Base-by-base conservation (phyloP, 805 yeast genomes). In the Vanderwaltozyma verrucispora region DNA sequence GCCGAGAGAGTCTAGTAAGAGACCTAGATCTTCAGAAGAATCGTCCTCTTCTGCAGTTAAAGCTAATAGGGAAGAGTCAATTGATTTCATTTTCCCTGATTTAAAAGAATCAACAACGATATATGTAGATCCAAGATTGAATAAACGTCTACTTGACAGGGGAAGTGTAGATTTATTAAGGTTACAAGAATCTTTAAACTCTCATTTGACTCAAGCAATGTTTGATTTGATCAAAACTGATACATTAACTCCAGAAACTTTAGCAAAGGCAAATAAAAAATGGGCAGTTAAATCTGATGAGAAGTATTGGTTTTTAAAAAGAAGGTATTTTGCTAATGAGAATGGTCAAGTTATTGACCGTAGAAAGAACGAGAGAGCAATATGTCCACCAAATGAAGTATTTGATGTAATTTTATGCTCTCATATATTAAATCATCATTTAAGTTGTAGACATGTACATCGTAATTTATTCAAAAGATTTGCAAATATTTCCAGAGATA, bases 371-470 rank as follows among this genome's bases (percentile, higher is more conserved):
- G 46, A 50, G 23, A 49, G 44, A 19, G 39, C 53, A 16, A 50
- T 55, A 2, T 53, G 55, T 29, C 58, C 55, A 19, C 64, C 64
- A 3, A 44, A 53, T 11, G 31, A 39, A 28, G 38, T 59, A 12
- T 52, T 44, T 29, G 61, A 60, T 36, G 37, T 58, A 32, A 47
- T 60, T 7, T 45, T 58, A 44, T 45, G 51, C 13, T 49, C 51
- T 9, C 64, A 60, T 41, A 30, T 60, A 12, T 42, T 56, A 40
- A 58, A 59, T 39, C 39, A 47, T 18, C 63, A 58, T 42, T 38
- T 46, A 35, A 33, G 42, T 7, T 40, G 38, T 19, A 47, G 44
- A 21, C 37, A 39, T 13, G 38, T 56, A 4, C 52, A 55, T 32
- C 37, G 40, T 7, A 39, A 44, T 14, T 32, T 60, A 20, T 38